phyloP scores from a whole-genome alignment of 371 early-diverging fungal genomes.

The Mucor lusitanicus region DNA sequence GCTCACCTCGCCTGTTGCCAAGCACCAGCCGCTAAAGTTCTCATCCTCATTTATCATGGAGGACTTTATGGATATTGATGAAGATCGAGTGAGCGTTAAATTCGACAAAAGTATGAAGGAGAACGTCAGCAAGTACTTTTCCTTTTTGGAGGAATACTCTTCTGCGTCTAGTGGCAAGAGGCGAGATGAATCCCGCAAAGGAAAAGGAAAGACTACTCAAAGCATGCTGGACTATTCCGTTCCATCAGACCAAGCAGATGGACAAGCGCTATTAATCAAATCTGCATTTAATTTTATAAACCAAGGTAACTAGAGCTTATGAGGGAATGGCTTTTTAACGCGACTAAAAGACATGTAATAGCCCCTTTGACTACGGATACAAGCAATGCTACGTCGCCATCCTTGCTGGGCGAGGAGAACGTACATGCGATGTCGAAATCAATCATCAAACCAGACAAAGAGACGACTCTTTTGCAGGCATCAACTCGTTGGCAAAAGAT shows the following conservation, averaged over 20 bases:
- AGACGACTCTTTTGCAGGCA: background rate
- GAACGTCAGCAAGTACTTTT: background rate
- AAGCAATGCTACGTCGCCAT: background rate
- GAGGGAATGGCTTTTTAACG: too few relatives aligned
- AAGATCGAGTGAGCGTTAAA: background rate
- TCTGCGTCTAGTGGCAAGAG: background rate
- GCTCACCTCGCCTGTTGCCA: background rate
- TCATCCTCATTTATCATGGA: background rate
- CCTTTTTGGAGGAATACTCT: background rate
- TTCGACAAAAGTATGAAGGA: background rate
- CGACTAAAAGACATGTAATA: background rate
- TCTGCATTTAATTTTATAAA: background rate
- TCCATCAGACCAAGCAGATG: background rate
- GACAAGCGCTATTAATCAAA: background rate
- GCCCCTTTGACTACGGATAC: background rate
- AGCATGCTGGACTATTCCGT: background rate
- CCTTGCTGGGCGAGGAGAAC: background rate
- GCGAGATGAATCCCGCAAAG: background rate
- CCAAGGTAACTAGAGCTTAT: background rate
- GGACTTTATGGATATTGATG: background rate
- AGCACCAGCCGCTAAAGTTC: background rate
- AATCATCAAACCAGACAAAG: slow-evolving; percentile 3
- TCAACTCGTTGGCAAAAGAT: background rate
- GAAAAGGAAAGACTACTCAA: background rate
- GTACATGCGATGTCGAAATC: background rate